phyloP scores from a whole-genome alignment of 768 basidiomycete genomes.

The Serendipita vermifera region DNA sequence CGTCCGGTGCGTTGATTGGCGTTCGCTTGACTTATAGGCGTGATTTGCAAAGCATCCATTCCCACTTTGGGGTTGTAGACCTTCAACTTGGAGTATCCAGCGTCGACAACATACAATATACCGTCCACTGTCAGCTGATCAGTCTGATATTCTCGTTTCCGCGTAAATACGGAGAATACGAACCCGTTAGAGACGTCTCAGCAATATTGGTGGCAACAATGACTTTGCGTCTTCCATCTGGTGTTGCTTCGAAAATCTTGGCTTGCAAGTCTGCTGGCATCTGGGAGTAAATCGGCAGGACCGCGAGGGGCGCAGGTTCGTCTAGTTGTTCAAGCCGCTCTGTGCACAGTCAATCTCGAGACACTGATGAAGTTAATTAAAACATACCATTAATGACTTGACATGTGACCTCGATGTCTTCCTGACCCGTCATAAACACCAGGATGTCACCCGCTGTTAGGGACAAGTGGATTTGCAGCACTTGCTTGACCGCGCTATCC shows the following conservation, averaged over 20 bases:
- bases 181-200: conserved; percentile 90
- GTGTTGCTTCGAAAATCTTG: conserved; percentile 90
- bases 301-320: conserved; percentile 72
- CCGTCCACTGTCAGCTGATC: conserved; percentile 60
- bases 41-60: conserved; percentile 98
- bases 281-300: conserved; percentile 98
- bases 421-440: conserved; percentile 99
- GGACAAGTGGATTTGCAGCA: conserved; percentile 90
- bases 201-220: conserved; percentile 99
- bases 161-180: conserved; percentile 12
- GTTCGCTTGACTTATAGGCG: conserved; percentile 97
- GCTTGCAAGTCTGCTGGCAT: conserved; percentile 99
- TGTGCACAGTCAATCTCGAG: conserved; percentile 23
- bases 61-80: conserved; percentile 99
- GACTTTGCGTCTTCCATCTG: conserved; percentile 89
- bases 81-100: conserved; percentile 94
- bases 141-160: conserved; percentile 10
- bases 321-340: conserved; percentile 89
- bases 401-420: conserved; percentile 96
- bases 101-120: conserved; percentile 92
- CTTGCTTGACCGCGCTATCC: conserved; percentile 94
- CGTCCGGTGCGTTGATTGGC: conserved; percentile 92
- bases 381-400: conserved; percentile 74
- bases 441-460: conserved; percentile 87
- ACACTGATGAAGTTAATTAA: not conserved